Conservation (phyloP, 257 asterid species). For the Salvia splendens region DNA sequence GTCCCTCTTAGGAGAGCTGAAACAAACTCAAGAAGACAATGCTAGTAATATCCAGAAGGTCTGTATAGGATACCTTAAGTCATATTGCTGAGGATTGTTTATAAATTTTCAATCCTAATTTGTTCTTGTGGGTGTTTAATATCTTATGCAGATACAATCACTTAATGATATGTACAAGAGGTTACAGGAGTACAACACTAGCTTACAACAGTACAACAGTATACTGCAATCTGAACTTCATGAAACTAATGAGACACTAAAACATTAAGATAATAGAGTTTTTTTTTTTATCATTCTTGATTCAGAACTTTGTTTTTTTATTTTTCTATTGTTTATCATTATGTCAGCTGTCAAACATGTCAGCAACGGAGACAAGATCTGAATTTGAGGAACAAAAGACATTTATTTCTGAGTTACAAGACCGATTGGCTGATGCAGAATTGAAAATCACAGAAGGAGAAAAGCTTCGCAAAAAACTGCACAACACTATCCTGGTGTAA, state of each 20-base stretch:
- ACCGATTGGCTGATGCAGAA: slow-evolving; percentile 76
- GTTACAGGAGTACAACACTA: slow-evolving; percentile 79
- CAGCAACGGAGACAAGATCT: slow-evolving; percentile 59
- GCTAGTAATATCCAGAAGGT: slow-evolving; percentile 69
- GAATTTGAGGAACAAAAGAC: slow-evolving; percentile 69
- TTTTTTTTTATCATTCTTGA: no score
- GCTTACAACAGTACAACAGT: slow-evolving; percentile 83
- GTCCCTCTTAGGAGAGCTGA: slow-evolving; percentile 72
- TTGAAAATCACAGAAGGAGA: slow-evolving; percentile 79
- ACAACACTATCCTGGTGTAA: slow-evolving; percentile 83
- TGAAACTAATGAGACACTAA: slow-evolving; percentile 60
- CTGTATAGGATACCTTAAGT: slow-evolving; percentile 1
- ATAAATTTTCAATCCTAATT: background rate
- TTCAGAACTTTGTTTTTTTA: no score
- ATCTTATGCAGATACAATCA: slow-evolving; percentile 66
- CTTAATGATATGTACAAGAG: slow-evolving; percentile 72
- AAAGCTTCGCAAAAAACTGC: slow-evolving; percentile 79
- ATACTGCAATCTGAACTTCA: slow-evolving; percentile 84
- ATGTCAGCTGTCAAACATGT: no score
- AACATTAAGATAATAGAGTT: slow-evolving; percentile 81
- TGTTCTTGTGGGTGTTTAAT: slow-evolving; percentile 22
- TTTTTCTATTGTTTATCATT: no score
- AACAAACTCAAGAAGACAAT: slow-evolving; percentile 64
- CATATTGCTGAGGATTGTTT: background rate
- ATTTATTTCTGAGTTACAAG: slow-evolving; percentile 50